A percentile compares a stretch with the other conserved stretches of the same genome.
Evolutionary conservation across 139 green algal species (phyloP).

Genomic region (Astrephomene gubernaculifera): DNA sequence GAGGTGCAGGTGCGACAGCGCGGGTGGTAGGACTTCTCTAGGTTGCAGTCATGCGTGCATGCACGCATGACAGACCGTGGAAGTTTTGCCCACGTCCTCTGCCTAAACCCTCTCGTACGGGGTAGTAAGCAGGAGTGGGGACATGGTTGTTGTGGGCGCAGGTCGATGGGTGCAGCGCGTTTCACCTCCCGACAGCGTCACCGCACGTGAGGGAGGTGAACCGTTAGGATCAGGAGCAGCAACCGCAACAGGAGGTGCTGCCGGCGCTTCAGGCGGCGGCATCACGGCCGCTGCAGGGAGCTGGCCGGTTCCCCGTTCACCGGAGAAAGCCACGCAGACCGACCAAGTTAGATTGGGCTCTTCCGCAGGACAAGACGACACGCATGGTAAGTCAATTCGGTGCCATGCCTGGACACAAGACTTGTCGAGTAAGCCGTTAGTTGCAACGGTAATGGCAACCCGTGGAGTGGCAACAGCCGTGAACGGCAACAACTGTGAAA

Average conservation of each 20-base stretch:
- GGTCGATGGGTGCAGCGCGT: background rate
- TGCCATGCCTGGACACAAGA: too few relatives aligned
- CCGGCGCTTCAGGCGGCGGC: background rate
- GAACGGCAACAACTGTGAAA: background rate
- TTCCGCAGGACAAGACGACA: background rate
- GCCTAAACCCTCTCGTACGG: too few relatives aligned
- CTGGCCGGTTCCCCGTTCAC: background rate
- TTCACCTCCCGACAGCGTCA: background rate
- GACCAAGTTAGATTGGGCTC: background rate
- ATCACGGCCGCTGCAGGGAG: background rate
- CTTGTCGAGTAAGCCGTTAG: too few relatives aligned
- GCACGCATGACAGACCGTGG: background rate
- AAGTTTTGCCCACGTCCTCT: too few relatives aligned
- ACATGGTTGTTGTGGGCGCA: background rate
- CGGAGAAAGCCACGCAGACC: constrained; percentile 17
- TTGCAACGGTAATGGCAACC: background rate
- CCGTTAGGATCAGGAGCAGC: background rate
- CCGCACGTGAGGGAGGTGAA: background rate
- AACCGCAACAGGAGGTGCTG: background rate
- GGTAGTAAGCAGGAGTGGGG: background rate
- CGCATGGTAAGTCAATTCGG: too few relatives aligned
- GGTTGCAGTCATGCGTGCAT: background rate
- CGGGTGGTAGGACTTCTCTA: background rate
- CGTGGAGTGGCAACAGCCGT: background rate
- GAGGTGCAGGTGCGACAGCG: too few relatives aligned